Base-by-base conservation (phyloP, 2,329 filamentous ascomycete genomes). In the Scolecobasidium constrictum region DNA sequence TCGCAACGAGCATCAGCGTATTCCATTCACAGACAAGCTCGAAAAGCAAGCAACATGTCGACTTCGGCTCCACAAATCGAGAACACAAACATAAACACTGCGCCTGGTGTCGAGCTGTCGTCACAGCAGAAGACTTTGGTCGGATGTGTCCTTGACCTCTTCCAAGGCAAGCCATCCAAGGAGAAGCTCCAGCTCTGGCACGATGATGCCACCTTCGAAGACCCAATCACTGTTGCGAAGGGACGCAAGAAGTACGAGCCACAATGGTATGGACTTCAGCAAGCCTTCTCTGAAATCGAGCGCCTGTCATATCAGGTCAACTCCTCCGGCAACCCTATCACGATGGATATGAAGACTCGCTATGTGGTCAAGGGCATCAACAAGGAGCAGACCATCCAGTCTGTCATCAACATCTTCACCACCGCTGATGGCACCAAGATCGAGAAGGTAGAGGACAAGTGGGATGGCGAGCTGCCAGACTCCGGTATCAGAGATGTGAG, bases 91-190 rank as follows among this genome's bases (percentile, higher is more conserved):
- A 65, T 80, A 53, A 65, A 69, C 36, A 69, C 69, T 7, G 66
- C 64, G 0, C 50, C 68, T 0, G 73, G 73, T 11, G 66, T 79
- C 12, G 56, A 64, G 1, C 63, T 79, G 12, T 64, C 63, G 15
- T 49, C 61, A 0, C 53, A 66, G 16, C 73, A 80, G 52, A 69
- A 70, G 46, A 65, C 74, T 0, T 46, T 79, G 22, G 69, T 79
- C 11, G 72, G 72, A 45, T 72, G 68, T 36, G 65, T 81, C 12
- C 65, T 81, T 18, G 77, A 81, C 53, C 69, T 81, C 38, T 81
- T 80, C 53, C 71, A 73, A 23, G 76, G 76, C 36, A 66, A 69
- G 15, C 74, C 76, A 0, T 73, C 73, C 2, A 65, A 78, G 3
- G 66, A 67, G 33, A 78, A 80, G 53, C 66, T 81, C 36, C 60